Conservation (phyloP, 106 monocot genomes). For the Dendrobium nobile region DNA sequence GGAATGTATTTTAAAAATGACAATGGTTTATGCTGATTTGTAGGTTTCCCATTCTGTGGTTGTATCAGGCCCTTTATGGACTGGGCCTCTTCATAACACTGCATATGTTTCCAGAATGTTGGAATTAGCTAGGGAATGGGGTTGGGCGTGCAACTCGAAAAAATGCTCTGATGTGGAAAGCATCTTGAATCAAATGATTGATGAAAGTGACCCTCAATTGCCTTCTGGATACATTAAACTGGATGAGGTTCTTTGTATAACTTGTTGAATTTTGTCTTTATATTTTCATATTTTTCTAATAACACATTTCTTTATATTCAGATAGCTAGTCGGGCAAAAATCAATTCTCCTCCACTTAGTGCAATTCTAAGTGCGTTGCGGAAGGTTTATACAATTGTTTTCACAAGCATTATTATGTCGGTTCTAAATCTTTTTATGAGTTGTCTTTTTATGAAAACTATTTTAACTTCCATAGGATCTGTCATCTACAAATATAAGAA, state of each 20-base stretch:
- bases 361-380: slow-evolving; percentile 41
- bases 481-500: too few species aligned
- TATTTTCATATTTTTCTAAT: background rate
- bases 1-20: background rate
- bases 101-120: slow-evolving; percentile 63
- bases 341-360: slow-evolving; percentile 68
- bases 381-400: slow-evolving; percentile 35
- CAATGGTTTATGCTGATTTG: background rate
- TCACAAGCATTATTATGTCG: background rate
- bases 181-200: slow-evolving; percentile 63
- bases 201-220: slow-evolving; percentile 65
- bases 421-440: background rate
- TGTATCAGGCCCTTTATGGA: slow-evolving; percentile 95
- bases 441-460: background rate
- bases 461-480: too few species aligned
- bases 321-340: slow-evolving; percentile 72
- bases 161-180: slow-evolving; percentile 51
- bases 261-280: background rate
- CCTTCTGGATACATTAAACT: slow-evolving; percentile 90
- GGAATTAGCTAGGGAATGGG: slow-evolving; percentile 70
- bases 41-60: slow-evolving; percentile 44
- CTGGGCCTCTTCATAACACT: slow-evolving; percentile 79
- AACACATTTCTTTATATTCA: slow-evolving; percentile 18
- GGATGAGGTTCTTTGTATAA: slow-evolving; percentile 55
- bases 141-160: slow-evolving; percentile 51